These are phyloP conservation scores for Kodamaea derodonti DNA, from an alignment of 1,139 yeast genomes.

Conservation along the genomic window DNA sequence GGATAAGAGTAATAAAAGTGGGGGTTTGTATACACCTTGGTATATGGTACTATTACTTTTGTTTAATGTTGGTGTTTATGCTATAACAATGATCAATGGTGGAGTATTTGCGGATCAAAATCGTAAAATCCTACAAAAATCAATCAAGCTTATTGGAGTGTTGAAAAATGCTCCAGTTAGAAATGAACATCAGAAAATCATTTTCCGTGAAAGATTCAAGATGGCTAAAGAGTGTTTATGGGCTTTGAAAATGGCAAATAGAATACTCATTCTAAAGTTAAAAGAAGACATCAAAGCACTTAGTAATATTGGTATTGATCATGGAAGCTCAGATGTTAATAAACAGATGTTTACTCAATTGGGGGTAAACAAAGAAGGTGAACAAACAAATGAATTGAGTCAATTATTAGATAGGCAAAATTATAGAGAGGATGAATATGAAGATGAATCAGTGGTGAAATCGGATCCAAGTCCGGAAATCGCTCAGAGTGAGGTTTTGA, in stretches of 20 bases:
- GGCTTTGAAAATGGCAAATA: constrained; percentile 58
- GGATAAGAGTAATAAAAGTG: constrained; percentile 30
- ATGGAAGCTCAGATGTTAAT: constrained; percentile 55
- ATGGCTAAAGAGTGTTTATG: constrained; percentile 65
- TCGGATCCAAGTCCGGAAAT: constrained; percentile 1
- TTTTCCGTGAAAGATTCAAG: constrained; percentile 42
- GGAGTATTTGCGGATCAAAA: constrained; percentile 27
- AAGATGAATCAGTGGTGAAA: not conserved
- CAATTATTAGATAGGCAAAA: constrained; percentile 22
- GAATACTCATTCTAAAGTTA: constrained; percentile 45
- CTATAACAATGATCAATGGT: constrained; percentile 46
- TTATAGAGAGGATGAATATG: constrained; percentile 10
- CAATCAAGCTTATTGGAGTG: constrained; percentile 24
- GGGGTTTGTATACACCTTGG: constrained; percentile 50
- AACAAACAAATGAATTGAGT: constrained; percentile 15
- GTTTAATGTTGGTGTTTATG: constrained; percentile 44
- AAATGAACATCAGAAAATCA: constrained; percentile 29
- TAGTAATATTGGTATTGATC: constrained; percentile 47
- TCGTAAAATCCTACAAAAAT: constrained; percentile 21
- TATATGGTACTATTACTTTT: constrained; percentile 44
- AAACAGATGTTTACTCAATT: constrained; percentile 45
- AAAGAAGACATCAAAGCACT: constrained; percentile 38
- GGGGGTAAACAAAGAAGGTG: constrained; percentile 21
- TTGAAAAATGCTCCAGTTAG: constrained; percentile 31
- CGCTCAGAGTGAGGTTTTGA: constrained; percentile 5